Percentiles rank a stretch among this genome's conserved stretches.
Conservation (phyloP, 164 flowering plant genomes). For the Piper longum region DNA sequence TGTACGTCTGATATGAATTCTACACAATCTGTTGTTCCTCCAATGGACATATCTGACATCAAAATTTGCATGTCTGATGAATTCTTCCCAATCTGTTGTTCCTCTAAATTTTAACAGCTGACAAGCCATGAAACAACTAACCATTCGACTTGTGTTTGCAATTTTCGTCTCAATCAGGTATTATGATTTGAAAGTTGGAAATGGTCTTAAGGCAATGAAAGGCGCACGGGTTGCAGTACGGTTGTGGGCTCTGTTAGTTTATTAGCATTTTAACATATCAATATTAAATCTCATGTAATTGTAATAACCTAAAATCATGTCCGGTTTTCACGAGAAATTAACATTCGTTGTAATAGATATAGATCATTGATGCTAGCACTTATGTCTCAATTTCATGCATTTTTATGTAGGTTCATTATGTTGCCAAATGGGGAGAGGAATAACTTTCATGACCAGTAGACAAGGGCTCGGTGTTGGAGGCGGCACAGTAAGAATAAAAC, state of each 20-base stretch:
- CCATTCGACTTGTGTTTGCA: not conserved
- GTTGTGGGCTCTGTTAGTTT: conserved; percentile 36
- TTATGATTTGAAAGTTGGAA: conserved; percentile 88
- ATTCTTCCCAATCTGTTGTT: not conserved
- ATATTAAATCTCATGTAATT: no score
- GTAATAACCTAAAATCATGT: no score
- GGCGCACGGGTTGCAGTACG: conserved; percentile 99
- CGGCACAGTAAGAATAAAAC: conserved; percentile 53
- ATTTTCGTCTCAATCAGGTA: conserved; percentile 37
- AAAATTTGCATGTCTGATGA: no score
- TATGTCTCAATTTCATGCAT: conserved; percentile 2
- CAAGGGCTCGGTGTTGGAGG: conserved; percentile 97
- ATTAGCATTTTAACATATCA: not conserved
- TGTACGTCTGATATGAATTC: no score
- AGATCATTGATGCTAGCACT: no score
- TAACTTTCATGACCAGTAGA: conserved; percentile 95
- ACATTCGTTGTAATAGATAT: no score
- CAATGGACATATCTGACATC: no score
- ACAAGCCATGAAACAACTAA: not conserved
- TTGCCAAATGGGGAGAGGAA: conserved; percentile 93
- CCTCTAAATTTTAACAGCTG: not conserved
- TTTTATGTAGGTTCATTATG: conserved; percentile 74
- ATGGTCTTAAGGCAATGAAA: conserved; percentile 68
- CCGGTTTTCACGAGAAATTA: no score
- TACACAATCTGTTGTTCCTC: no score